phyloP scores from a whole-genome alignment of 192 early-diverging fungal species.

The Dimargaris xerosporica region DNA sequence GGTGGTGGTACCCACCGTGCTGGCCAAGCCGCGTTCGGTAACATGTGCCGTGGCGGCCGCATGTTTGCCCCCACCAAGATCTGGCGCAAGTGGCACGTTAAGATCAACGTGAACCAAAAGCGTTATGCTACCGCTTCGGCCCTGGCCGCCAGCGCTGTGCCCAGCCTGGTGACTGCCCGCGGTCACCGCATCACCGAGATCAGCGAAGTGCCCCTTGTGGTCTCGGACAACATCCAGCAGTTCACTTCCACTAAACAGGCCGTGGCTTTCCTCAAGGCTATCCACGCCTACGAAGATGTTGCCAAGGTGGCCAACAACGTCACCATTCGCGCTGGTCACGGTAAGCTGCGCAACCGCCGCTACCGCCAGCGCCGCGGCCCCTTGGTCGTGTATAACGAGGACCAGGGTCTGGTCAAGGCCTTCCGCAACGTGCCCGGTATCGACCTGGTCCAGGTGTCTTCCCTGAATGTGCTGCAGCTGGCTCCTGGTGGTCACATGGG shows the following conservation, averaged over 20 bases:
- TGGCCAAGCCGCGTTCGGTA: slow-evolving; percentile 97
- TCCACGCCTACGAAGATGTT: slow-evolving; percentile 90
- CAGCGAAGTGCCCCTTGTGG: slow-evolving; percentile 87
- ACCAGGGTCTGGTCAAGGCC: slow-evolving; percentile 83
- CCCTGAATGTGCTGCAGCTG: slow-evolving; percentile 94
- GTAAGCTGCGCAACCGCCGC: slow-evolving; percentile 93
- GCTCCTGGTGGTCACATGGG: slow-evolving; percentile 98
- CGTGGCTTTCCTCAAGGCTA: slow-evolving; percentile 70
- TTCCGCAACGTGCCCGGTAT: slow-evolving; percentile 99
- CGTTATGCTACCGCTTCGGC: slow-evolving; percentile 94
- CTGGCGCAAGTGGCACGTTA: slow-evolving; percentile 99
- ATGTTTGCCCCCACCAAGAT: slow-evolving; percentile 99
- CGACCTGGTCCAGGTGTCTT: slow-evolving; percentile 77
- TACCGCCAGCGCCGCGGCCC: slow-evolving; percentile 93
- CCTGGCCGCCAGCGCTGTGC: slow-evolving; percentile 84
- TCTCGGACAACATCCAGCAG: slow-evolving; percentile 62
- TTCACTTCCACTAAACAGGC: slow-evolving; percentile 89
- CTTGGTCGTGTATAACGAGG: slow-evolving; percentile 87
- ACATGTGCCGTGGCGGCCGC: slow-evolving; percentile 98
- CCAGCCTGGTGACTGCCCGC: slow-evolving; percentile 84
- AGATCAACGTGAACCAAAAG: slow-evolving; percentile 97
- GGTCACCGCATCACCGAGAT: slow-evolving; percentile 91
- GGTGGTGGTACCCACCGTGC: slow-evolving; percentile 93
- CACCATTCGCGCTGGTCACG: slow-evolving; percentile 91
- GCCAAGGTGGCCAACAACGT: slow-evolving; percentile 88